phyloP scores from a whole-genome alignment of 805 yeast genomes.

The Myxozyma neotropica region DNA sequence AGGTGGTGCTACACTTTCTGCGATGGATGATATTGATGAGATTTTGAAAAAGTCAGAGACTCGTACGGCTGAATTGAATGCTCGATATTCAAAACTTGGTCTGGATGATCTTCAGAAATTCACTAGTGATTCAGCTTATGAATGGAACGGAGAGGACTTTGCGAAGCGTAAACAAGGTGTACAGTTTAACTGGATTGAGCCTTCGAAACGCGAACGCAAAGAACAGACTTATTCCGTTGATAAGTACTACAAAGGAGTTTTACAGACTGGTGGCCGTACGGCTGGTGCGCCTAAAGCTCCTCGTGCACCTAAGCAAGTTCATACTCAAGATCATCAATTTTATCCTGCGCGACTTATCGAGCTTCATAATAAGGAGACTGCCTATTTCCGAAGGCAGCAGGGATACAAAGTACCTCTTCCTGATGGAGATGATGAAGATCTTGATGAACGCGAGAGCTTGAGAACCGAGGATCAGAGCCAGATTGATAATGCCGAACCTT shows the following conservation, averaged over 20 bases:
- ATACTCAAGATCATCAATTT: conserved; percentile 88
- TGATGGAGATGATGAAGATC: conserved; percentile 49
- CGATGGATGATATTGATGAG: conserved; percentile 68
- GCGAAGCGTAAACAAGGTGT: conserved; percentile 51
- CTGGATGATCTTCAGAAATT: conserved; percentile 92
- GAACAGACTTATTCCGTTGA: conserved; percentile 82
- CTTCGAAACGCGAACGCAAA: conserved; percentile 61
- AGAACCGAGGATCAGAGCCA: conserved; percentile 67
- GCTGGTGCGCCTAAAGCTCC: conserved; percentile 57
- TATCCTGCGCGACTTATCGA: conserved; percentile 75
- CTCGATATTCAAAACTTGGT: conserved; percentile 82
- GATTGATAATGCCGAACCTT: conserved; percentile 72
- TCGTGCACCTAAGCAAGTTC: conserved; percentile 80
- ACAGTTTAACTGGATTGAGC: conserved; percentile 72
- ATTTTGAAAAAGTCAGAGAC: conserved; percentile 79
- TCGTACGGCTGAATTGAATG: conserved; percentile 76
- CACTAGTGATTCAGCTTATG: conserved; percentile 87
- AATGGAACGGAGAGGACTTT: conserved; percentile 92
- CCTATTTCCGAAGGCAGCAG: conserved; percentile 69
- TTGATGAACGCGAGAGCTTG: conserved; percentile 51
- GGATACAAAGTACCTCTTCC: conserved; percentile 62
- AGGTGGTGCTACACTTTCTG: conserved; percentile 39
- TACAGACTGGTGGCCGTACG: conserved; percentile 70
- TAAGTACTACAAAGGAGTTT: conserved; percentile 78
- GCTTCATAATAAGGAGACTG: conserved; percentile 77